Percentiles rank a stretch among this genome's conserved stretches.
These are phyloP conservation scores for Hypomontagnella submonticulosa DNA, from an alignment of 495 filamentous ascomycete species.

Conservation along the genomic window DNA sequence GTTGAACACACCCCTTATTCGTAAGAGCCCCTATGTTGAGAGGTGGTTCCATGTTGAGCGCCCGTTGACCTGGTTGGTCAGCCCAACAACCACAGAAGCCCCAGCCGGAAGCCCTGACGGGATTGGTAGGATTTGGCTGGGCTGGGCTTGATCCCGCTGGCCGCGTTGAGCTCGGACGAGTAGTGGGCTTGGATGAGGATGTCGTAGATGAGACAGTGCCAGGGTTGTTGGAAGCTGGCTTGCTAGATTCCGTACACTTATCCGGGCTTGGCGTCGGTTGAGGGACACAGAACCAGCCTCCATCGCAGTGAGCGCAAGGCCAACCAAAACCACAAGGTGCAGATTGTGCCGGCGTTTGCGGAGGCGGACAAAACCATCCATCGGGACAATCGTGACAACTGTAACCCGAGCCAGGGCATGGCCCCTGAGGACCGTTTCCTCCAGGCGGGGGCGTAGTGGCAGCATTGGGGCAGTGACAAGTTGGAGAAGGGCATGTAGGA, in stretches of 20 bases:
- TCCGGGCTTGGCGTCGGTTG: constrained; percentile 36
- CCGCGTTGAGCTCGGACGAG: constrained; percentile 8
- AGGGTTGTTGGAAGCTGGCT: constrained; percentile 27
- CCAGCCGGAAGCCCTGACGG: constrained; percentile 54
- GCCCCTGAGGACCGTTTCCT: constrained; percentile 38
- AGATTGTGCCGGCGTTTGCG: constrained; percentile 53
- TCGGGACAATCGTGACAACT: constrained; percentile 55
- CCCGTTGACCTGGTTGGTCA: constrained; percentile 62
- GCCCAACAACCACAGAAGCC: constrained; percentile 67
- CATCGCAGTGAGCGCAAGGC: constrained; percentile 54
- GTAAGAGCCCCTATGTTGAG: constrained; percentile 60
- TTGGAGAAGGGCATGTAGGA: constrained; percentile 24
- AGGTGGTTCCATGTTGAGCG: constrained; percentile 61
- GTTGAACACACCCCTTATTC: constrained; percentile 67
- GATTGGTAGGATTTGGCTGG: constrained; percentile 26
- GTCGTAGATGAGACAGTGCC: constrained; percentile 23
- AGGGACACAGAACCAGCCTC: constrained; percentile 55
- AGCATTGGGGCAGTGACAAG: constrained; percentile 44
- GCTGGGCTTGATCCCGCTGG: constrained; percentile 13
- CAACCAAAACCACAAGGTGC: constrained; percentile 57
- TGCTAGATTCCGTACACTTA: constrained; percentile 22
- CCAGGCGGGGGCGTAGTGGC: constrained; percentile 20
- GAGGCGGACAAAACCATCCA: constrained; percentile 58
- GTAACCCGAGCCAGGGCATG: constrained; percentile 53
- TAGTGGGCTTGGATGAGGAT: constrained; percentile 18